Base-by-base conservation (phyloP, 495 filamentous ascomycete species). In the Aspergillus sclerotioniger region DNA sequence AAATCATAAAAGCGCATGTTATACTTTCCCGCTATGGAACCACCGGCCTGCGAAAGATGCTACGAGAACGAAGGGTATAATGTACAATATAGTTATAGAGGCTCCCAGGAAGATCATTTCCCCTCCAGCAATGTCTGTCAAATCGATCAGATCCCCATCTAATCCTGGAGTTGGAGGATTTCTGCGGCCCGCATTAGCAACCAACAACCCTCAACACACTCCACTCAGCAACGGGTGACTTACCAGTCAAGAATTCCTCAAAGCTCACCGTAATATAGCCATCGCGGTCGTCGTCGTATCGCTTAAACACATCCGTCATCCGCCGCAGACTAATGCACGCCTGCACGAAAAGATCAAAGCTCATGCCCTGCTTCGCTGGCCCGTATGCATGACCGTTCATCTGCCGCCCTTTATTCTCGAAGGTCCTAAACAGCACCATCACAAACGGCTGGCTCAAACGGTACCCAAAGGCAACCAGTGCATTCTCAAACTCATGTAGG, bases 241-340 rank as follows among this genome's bases (percentile, higher is more conserved):
- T 63, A 83, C 81, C 88, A 16, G 85, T 89, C 69, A 91, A 78
- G 67, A 90, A 90, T 59, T 90, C 86, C 74, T 91, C 88, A 67
- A 92, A 92, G 66, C 87, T 90, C 52, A 92, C 69, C 7, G 88
- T 91, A 53, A 92, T 90, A 67, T 87, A 95, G 32, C 94, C 94
- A 75, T 98, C 94, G 31, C 94, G 84, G 73, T 98, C 94, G 58
- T 96, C 90, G 61, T 98, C 94, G 73, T 98, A 98, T 69, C 89
- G 91, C 85, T 98, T 98, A 71, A 98, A 98, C 17, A 97, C 93
- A 71, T 98, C 94, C 60, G 94, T 98, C 93, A 98, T 97, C 58
- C 95, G 82, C 82, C 96, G 95, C 63, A 98, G 77, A 67, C 84
- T 88, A 66, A 98, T 98, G 70, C 94, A 98, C 29, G 90, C 91